These are phyloP conservation scores for Vaccinium darrowii DNA, from an alignment of 148 eudicot genomes.

Conservation along the genomic window DNA sequence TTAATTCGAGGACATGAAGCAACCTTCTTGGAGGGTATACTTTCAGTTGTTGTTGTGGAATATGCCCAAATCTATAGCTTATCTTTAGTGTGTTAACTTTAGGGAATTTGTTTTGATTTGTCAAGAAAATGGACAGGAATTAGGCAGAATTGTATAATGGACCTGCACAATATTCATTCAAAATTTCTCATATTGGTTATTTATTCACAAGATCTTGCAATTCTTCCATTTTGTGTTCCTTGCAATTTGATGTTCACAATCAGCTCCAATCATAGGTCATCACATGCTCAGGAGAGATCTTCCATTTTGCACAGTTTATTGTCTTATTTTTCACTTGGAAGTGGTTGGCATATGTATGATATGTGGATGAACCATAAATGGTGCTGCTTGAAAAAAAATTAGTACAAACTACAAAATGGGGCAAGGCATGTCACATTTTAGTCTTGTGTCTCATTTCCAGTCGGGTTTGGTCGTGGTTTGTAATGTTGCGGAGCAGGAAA, in stretches of 20 bases:
- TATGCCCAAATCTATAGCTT: too few relatives aligned
- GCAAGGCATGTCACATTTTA: too few relatives aligned
- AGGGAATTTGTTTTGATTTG: background rate
- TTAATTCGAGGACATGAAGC: constrained; percentile 13
- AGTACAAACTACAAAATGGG: background rate
- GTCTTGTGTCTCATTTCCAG: too few relatives aligned
- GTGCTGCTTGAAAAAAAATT: too few relatives aligned
- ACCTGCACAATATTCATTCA: constrained; percentile 23
- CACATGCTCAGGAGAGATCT: too few relatives aligned
- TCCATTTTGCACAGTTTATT: background rate
- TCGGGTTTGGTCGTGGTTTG: too few relatives aligned
- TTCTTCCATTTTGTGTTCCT: constrained; percentile 7
- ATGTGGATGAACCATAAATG: background rate
- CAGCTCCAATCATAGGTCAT: background rate
- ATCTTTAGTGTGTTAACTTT: background rate
- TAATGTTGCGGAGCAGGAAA: too few relatives aligned
- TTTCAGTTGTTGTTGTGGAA: constrained; percentile 1
- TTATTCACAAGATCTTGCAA: constrained; percentile 10
- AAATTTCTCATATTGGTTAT: constrained; percentile 19
- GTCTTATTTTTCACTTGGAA: background rate
- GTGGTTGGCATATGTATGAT: background rate
- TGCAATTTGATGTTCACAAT: background rate
- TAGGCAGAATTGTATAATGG: constrained; percentile 37
- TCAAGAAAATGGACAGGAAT: too few relatives aligned
- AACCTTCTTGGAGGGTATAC: constrained; percentile 22